phyloP scores from a whole-genome alignment of 805 yeast species.

The Jamesozyma piceae region DNA sequence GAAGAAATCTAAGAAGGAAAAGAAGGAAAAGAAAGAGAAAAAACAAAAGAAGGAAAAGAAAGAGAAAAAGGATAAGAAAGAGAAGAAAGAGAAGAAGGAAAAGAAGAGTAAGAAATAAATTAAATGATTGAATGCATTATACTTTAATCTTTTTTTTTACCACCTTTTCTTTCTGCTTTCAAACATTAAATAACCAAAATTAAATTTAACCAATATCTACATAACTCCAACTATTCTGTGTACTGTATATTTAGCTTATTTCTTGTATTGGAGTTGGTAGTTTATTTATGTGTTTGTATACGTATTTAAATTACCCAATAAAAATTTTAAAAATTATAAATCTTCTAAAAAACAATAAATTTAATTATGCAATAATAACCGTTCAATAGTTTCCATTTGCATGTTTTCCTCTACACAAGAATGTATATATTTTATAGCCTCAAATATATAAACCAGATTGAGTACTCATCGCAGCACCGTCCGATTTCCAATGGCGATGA shows the following conservation, averaged over 20 bases:
- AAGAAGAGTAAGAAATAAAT: constrained; percentile 33
- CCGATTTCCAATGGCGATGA: constrained; percentile 24
- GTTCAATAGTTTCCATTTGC: too few relatives aligned
- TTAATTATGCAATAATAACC: too few relatives aligned
- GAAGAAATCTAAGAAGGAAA: constrained; percentile 35
- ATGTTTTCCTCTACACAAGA: too few relatives aligned
- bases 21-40: constrained; percentile 43
- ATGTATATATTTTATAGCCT: too few relatives aligned
- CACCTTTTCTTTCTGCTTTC: neutral
- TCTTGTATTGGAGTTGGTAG: constrained; percentile 4
- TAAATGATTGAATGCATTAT: constrained; percentile 6
- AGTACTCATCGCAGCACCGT: constrained; percentile 25
- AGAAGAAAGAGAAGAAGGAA: constrained; percentile 43
- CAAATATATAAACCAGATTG: constrained; percentile 27
- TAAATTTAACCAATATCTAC: constrained; percentile 2
- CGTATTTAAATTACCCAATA: neutral
- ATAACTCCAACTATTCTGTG: constrained; percentile 11
- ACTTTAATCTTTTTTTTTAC: neutral
- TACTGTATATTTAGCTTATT: constrained; percentile 25
- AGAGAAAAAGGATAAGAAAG: constrained; percentile 41
- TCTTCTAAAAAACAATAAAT: too few relatives aligned
- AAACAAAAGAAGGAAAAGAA: constrained; percentile 43
- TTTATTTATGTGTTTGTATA: constrained; percentile 6
- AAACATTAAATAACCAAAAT: neutral
- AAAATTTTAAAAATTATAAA: neutral